These are phyloP conservation scores for Salix purpurea DNA, from an alignment of 345 rosid genomes.

Conservation along the genomic window DNA sequence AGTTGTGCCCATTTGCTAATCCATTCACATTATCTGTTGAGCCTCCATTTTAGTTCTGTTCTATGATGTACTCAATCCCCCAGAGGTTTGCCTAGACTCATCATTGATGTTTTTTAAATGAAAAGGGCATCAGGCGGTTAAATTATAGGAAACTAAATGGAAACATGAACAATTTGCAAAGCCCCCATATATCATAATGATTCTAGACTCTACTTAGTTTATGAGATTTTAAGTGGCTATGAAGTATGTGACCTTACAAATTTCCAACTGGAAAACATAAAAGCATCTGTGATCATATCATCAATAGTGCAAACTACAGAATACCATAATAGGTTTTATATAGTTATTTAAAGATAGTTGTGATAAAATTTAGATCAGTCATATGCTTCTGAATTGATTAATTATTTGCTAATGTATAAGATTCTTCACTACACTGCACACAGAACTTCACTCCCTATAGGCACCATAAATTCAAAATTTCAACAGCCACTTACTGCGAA, in stretches of 20 bases:
- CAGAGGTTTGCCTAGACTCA: background rate
- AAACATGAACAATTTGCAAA: too few species aligned
- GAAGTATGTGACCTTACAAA: background rate
- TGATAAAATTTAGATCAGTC: background rate
- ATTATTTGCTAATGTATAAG: background rate
- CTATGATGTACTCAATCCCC: background rate
- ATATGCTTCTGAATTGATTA: background rate
- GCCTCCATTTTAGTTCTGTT: background rate
- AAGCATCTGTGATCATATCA: too few species aligned
- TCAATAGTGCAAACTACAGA: background rate
- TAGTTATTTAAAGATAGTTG: background rate
- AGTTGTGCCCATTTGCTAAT: background rate
- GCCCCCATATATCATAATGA: background rate
- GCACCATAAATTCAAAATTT: background rate
- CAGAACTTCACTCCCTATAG: background rate
- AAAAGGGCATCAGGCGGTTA: background rate
- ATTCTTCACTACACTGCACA: background rate
- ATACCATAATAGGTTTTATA: background rate
- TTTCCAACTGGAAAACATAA: background rate
- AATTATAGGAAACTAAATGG: background rate
- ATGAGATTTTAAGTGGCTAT: background rate
- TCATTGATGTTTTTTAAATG: background rate
- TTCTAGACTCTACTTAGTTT: background rate
- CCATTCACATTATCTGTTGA: background rate
- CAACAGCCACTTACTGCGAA: slow-evolving; percentile 64